Conservation (phyloP, 2,329 filamentous ascomycete species). For the Arthrocladium fulminans region DNA sequence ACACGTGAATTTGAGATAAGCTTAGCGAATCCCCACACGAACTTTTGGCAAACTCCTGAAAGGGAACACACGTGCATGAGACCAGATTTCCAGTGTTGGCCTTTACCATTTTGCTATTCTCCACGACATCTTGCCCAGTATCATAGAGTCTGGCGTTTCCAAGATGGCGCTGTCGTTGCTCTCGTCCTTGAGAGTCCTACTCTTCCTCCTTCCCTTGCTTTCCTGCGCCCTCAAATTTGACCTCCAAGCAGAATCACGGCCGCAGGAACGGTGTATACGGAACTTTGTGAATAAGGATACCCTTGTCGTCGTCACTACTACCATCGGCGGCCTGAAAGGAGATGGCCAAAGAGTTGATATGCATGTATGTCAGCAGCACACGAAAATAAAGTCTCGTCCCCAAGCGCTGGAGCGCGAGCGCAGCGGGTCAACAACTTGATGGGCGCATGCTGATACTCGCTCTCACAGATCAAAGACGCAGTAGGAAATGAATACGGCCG, state of each 20-base stretch:
- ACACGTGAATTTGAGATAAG: slow-evolving; percentile 5
- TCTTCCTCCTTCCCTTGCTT: slow-evolving; percentile 30
- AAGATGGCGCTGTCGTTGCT: slow-evolving; percentile 26
- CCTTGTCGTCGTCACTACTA: slow-evolving; percentile 89
- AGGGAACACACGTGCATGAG: background rate
- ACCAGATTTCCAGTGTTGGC: background rate
- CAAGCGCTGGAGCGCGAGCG: background rate
- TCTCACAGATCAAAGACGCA: slow-evolving; percentile 74
- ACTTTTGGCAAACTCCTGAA: slow-evolving; percentile 8
- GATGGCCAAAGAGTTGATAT: slow-evolving; percentile 93
- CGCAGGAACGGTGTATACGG: slow-evolving; percentile 79
- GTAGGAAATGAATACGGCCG: slow-evolving; percentile 93
- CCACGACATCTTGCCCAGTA: background rate
- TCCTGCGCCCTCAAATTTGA: slow-evolving; percentile 82
- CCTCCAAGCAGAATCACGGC: slow-evolving; percentile 55
- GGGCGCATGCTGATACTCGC: no score
- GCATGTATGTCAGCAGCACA: slow-evolving; percentile 55
- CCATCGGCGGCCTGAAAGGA: slow-evolving; percentile 71
- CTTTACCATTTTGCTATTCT: background rate
- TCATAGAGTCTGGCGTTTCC: slow-evolving; percentile 7
- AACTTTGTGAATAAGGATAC: slow-evolving; percentile 93
- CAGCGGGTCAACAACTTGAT: background rate
- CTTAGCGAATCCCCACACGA: background rate
- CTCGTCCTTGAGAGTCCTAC: slow-evolving; percentile 25
- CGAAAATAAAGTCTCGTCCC: no score